A percentile compares a stretch with the other conserved stretches of the same genome.
Evolutionary conservation across 2,329 filamentous ascomycete species (phyloP).

Genomic region (Paramyrothecium sp.): DNA sequence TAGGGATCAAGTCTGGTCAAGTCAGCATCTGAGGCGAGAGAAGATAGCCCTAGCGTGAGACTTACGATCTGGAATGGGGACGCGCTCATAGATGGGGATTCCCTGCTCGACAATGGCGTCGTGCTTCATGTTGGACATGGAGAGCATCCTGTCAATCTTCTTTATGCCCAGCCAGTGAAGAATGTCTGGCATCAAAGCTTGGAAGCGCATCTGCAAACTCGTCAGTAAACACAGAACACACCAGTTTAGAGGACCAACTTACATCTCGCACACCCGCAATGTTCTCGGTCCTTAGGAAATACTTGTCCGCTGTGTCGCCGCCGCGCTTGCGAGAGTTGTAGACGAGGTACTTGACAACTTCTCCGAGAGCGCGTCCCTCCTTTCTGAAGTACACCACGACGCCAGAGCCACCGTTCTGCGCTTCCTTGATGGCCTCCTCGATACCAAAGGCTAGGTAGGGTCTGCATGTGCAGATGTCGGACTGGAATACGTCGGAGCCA

Average conservation of each 20-base stretch:
- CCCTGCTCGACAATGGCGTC: slow-evolving; percentile 76
- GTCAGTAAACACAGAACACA: background rate
- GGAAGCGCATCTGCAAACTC: slow-evolving; percentile 77
- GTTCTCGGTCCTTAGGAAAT: slow-evolving; percentile 91
- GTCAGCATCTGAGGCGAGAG: background rate
- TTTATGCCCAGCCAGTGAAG: slow-evolving; percentile 92
- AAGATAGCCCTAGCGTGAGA: slow-evolving; percentile 44
- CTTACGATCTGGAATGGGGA: slow-evolving; percentile 77
- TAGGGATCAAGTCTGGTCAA: slow-evolving; percentile 83
- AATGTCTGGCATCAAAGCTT: slow-evolving; percentile 93
- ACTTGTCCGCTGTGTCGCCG: slow-evolving; percentile 73
- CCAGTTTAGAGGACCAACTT: background rate
- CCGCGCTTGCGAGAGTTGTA: slow-evolving; percentile 74
- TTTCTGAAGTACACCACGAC: slow-evolving; percentile 97
- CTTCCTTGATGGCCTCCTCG: slow-evolving; percentile 88
- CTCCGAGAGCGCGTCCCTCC: slow-evolving; percentile 82
- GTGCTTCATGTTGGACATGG: slow-evolving; percentile 82
- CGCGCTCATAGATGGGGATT: slow-evolving; percentile 40
- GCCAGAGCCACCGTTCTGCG: slow-evolving; percentile 83
- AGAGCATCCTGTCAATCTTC: slow-evolving; percentile 92
- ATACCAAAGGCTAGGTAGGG: slow-evolving; percentile 91
- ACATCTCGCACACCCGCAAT: slow-evolving; percentile 65
- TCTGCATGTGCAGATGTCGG: slow-evolving; percentile 88
- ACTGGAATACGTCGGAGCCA: slow-evolving; percentile 88
- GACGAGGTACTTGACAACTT: slow-evolving; percentile 80